Base-by-base conservation (phyloP, 2,329 filamentous ascomycete genomes). In the Emericellopsis cladophorae region DNA sequence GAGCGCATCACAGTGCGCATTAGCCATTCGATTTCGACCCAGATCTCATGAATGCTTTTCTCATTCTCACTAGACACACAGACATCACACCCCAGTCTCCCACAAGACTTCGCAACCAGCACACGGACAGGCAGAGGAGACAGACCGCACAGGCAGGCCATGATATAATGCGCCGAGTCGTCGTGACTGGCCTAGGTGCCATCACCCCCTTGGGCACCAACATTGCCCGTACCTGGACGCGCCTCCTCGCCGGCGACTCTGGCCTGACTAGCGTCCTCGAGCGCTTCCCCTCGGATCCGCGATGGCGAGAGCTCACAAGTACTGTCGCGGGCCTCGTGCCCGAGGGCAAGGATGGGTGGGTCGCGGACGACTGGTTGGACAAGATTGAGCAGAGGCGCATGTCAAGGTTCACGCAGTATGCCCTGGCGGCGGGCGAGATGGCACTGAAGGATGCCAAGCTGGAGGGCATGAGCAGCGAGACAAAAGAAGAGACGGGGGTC, bases 401-500 rank as follows among this genome's bases (percentile, higher is more conserved):
- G 79, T 88, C 92, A n/a, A 72, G 68, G 21, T 96, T 96, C 56
- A 76, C 88, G 4, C 89, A 96, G 59, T 96, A 93, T 64, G 90
- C 89, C 12, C 72, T 95, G 54, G 87, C 84, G 11, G 87, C 89
- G 3, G 74, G 86, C 0, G 76, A 86, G 39, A 92, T 96, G 72
- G 92, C 92, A 0, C 66, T 98, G 40, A 62, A 75, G 23, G 87
- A 96, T 66, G 82, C 90, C 1, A 77, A 72, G 2, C 95, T 89
- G 86, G 67, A 72, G 38, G 78, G 81, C 0, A 65, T 64, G 5
- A 61, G 55, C 5, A 66, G 70, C 15, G 70, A 78, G 21, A 76
- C 89, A 43, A 70, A 74, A 21, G 84, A 94, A 54, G 71, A 72
- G 41, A 94, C 89, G 0, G 92, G 92, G 1, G 84, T 98, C 2